Evolutionary conservation across 441 rosid species (phyloP), one percentile per base, ranked within the genome.

Genomic region (Erodium moschatum): DNA sequence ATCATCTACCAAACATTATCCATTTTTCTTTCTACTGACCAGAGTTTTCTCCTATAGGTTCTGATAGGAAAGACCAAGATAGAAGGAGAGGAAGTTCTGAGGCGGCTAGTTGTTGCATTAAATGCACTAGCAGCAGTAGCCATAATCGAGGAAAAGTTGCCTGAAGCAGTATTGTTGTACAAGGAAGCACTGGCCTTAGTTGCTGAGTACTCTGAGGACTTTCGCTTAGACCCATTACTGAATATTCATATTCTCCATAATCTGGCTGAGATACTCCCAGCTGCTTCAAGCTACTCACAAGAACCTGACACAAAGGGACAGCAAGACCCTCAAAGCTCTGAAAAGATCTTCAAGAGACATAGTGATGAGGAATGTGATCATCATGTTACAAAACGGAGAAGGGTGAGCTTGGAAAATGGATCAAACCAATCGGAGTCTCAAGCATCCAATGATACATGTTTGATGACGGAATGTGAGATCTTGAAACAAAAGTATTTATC

Each of bases 11-110:
- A 48, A 48, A 48, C 20, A 54, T 44, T 68, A 72, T 40, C 56
- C 5, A 1, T 31, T 67, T 68, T 71, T 66, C 40, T 70, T 79
- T 65, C 60, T 76, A 18, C 73, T 81, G 66, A 81, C 16, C 38
- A 74, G 21, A 50, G 42, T 69, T 42, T 64, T 69, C 58, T 74
- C 70, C 77, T 54, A 65, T 75, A 93, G 97, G 97, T 91, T 79
- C 97, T 94, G 83, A 80, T 94, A 67, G 79, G 91, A 76, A 94
- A 94, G 89, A 94, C 97, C 21, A 92, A 82, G 81, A 77, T 69
- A 70, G 97, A 91, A 71, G 98, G 97, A 70, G 98, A 94, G 83
- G 98, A 94, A 75, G 96, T 89, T 69, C 91, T 94, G n/a, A 82
- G 98, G 85, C 82, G 80, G 82, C 71, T 85, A 63, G 91, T 87